A percentile compares a stretch with the other conserved stretches of the same genome.
phyloP scores from a whole-genome alignment of 1,284 basidiomycete genomes.

The Mycena citricolor region DNA sequence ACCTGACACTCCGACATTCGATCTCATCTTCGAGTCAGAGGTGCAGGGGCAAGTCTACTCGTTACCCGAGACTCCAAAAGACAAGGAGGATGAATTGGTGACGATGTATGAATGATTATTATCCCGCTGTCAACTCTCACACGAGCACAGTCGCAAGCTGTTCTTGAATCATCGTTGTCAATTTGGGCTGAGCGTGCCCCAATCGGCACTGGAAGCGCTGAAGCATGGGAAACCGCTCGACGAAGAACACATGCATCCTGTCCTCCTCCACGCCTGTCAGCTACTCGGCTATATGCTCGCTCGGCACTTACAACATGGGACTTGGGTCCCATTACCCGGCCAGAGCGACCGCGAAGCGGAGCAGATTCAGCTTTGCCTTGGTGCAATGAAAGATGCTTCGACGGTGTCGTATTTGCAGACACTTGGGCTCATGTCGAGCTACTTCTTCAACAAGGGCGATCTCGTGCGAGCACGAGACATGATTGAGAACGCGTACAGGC shows the following conservation, averaged over 20 bases:
- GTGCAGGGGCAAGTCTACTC: too few species aligned
- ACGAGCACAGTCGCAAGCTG: constrained; percentile 11
- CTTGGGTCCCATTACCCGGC: constrained; percentile 6
- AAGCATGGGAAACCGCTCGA: background rate
- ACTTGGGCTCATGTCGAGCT: constrained; percentile 1
- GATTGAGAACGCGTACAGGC: background rate
- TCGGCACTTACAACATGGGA: constrained; percentile 2
- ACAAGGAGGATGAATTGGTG: constrained; percentile 3
- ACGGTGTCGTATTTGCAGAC: constrained; percentile 14
- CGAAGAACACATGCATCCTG: background rate
- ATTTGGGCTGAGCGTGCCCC: constrained; percentile 9
- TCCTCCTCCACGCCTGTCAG: constrained; percentile 13
- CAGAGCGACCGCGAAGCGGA: constrained; percentile 6
- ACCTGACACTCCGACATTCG: background rate
- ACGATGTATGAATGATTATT: background rate
- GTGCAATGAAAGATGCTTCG: too few species aligned
- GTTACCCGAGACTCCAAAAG: background rate
- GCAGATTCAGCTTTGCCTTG: constrained; percentile 6
- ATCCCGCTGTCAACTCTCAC: background rate
- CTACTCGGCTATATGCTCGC: constrained; percentile 17
- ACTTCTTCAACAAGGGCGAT: constrained; percentile 18
- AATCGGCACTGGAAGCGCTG: background rate
- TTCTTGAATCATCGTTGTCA: constrained; percentile 11
- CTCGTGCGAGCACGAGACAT: constrained; percentile 4
- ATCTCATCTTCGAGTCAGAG: background rate